These are phyloP conservation scores for Cucurbita argyrosperma DNA, from an alignment of 306 rosid genomes.

Conservation along the genomic window DNA sequence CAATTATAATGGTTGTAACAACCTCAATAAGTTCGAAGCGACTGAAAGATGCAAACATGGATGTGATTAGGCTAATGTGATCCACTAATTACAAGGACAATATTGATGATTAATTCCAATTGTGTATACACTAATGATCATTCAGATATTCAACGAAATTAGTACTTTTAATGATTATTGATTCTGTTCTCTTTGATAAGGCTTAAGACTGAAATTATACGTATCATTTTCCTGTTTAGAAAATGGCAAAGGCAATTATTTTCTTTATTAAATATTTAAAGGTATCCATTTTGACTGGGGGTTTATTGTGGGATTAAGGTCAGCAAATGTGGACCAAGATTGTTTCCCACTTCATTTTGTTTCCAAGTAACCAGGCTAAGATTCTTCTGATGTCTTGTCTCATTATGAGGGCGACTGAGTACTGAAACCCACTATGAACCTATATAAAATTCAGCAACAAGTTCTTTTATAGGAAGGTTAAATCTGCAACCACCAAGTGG, in stretches of 20 bases:
- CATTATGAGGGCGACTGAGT: slow-evolving; percentile 28
- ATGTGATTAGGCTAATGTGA: neutral
- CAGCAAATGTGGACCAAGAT: slow-evolving; percentile 39
- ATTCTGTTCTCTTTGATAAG: slow-evolving; percentile 8
- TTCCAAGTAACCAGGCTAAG: slow-evolving; percentile 17
- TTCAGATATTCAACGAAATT: neutral
- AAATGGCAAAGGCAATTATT: neutral
- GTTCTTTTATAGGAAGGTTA: slow-evolving; percentile 1
- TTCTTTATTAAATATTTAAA: slow-evolving; percentile 3
- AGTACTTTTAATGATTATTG: slow-evolving; percentile 1
- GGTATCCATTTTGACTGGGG: slow-evolving; percentile 27
- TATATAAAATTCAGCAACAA: slow-evolving; percentile 10
- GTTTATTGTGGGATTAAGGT: slow-evolving; percentile 30
- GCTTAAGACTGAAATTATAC: slow-evolving; percentile 11
- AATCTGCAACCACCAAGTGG: slow-evolving; percentile 17
- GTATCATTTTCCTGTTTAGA: slow-evolving; percentile 3
- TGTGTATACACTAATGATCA: neutral
- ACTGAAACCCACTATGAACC: slow-evolving; percentile 33
- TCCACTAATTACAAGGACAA: neutral
- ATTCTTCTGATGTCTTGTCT: slow-evolving; percentile 30
- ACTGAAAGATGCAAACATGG: neutral
- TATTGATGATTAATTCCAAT: neutral
- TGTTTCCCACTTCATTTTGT: slow-evolving; percentile 55
- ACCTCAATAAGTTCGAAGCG: neutral
- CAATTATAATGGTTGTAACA: neutral